Evolutionary conservation across 352 stramenopile species (phyloP), one percentile per base, ranked within the genome.

Genomic region (Globisporangium solare): DNA sequence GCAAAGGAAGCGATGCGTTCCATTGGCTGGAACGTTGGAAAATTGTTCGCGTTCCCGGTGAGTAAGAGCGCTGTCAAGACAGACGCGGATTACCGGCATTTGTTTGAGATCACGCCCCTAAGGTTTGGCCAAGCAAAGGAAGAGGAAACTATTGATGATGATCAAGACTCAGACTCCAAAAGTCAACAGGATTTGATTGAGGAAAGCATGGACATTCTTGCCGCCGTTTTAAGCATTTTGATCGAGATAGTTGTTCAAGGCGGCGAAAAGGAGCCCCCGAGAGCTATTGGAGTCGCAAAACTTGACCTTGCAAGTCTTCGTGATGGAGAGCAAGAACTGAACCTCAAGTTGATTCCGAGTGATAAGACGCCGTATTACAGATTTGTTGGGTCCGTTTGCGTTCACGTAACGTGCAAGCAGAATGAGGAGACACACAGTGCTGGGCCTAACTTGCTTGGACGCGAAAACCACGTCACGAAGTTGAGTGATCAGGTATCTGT

Each of bases 361-460:
- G 64, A 69, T 11, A 51, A 35, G 15, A 47, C 68, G 0, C 68
- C 78, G 22, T 88, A 86, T 37, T 81, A 76, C 63, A 87, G 78
- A 22, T 81, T 67, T 50, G 62, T 79, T 21, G 80, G 80, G 0
- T 75, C 70, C 1, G 21, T 88, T 7, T 70, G 67, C 24, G 14
- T 84, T 7, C 59, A 70, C 3, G 55, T 88, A 6, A 55, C 66
- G 2, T 71, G 64, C 20, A 57, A 60, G 8, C n/a, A 47, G 6
- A 62, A 56, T 2, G 46, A 62, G 4, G 56, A 67, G 45, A 7
- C n/a, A 20, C 15, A 39, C n/a, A 1, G 17, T 15, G 22, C 22
- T 55, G 18, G 21, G 20, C 10, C 37, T 42, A 7, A 42, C 12
- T 31, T 27, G 1, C 6, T 11, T 4, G 24, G 13, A 5, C 14